These are phyloP conservation scores for Isoetes taiwanensis DNA, from an alignment of 75 land plant species.

Conservation along the genomic window DNA sequence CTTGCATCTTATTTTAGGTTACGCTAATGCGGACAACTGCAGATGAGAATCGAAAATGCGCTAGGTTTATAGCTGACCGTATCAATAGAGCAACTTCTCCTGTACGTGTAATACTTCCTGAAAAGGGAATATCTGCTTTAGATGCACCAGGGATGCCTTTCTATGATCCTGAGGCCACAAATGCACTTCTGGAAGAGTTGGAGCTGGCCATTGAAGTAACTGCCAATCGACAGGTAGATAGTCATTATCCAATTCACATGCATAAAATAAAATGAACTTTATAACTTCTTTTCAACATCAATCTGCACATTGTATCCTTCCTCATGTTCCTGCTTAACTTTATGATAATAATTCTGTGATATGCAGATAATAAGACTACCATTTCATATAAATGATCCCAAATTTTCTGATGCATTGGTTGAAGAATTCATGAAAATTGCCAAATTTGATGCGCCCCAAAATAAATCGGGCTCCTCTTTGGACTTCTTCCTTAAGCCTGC, in stretches of 20 bases:
- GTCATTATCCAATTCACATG: no score
- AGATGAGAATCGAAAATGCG: conserved; percentile 72
- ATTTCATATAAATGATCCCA: conserved; percentile 72
- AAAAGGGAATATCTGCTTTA: conserved; percentile 84
- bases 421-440: conserved; percentile 61
- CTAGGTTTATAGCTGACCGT: conserved; percentile 68
- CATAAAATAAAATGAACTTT: no score
- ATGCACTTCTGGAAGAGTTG: conserved; percentile 50
- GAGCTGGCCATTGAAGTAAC: conserved; percentile 41
- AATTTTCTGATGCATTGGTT: conserved; percentile 67
- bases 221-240: conserved; percentile 52
- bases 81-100: conserved; percentile 56
- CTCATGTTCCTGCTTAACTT: no score
- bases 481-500: not conserved
- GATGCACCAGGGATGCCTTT: conserved; percentile 81
- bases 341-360: not conserved
- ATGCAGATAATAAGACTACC: conserved; percentile 68
- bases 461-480: not conserved
- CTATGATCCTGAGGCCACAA: conserved; percentile 71
- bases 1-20: conserved; percentile 33
- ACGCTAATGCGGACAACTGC: conserved; percentile 84
- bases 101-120: conserved; percentile 60
- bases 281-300: no score
- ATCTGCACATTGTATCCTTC: no score
- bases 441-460: not conserved